Percentiles rank a stretch among this genome's conserved stretches.
These are phyloP conservation scores for Escallonia herrerae DNA, from an alignment of 129 eudicot genomes.

Conservation along the genomic window DNA sequence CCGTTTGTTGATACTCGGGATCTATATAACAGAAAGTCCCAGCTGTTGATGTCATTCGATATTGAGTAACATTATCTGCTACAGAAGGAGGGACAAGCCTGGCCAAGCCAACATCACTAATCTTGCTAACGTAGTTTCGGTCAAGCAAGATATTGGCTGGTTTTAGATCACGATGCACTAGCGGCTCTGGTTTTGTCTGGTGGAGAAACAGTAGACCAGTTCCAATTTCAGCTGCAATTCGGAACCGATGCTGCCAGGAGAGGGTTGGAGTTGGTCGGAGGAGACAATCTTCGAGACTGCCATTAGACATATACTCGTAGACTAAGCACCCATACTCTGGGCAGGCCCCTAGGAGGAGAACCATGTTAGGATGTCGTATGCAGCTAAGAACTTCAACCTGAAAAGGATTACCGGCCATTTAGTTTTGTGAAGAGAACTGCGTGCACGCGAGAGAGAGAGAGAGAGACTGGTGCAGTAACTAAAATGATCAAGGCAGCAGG, in stretches of 20 bases:
- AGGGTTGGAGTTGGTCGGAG: constrained; percentile 37
- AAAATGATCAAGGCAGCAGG: not conserved
- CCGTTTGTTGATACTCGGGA: constrained; percentile 80
- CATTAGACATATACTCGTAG: constrained; percentile 66
- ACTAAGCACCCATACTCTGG: constrained; percentile 82
- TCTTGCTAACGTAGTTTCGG: constrained; percentile 59
- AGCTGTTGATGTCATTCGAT: constrained; percentile 68
- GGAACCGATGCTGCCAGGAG: constrained; percentile 69
- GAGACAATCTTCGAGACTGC: constrained; percentile 70
- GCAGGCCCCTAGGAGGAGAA: constrained; percentile 74
- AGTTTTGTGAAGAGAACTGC: not conserved
- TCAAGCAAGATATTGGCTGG: constrained; percentile 72
- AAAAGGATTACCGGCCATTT: not conserved
- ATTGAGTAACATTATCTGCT: constrained; percentile 60
- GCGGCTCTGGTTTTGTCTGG: constrained; percentile 69
- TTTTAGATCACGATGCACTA: constrained; percentile 72
- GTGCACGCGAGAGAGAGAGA: not conserved
- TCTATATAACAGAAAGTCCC: constrained; percentile 82
- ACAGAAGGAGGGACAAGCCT: constrained; percentile 66
- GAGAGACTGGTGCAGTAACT: not conserved
- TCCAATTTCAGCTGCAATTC: constrained; percentile 69
- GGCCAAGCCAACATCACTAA: constrained; percentile 71
- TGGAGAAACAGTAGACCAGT: constrained; percentile 67
- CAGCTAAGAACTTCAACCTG: constrained; percentile 71
- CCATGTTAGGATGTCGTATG: constrained; percentile 87